phyloP scores from a whole-genome alignment of 192 early-diverging fungal species.

The Borealophlyctis nickersoniae region DNA sequence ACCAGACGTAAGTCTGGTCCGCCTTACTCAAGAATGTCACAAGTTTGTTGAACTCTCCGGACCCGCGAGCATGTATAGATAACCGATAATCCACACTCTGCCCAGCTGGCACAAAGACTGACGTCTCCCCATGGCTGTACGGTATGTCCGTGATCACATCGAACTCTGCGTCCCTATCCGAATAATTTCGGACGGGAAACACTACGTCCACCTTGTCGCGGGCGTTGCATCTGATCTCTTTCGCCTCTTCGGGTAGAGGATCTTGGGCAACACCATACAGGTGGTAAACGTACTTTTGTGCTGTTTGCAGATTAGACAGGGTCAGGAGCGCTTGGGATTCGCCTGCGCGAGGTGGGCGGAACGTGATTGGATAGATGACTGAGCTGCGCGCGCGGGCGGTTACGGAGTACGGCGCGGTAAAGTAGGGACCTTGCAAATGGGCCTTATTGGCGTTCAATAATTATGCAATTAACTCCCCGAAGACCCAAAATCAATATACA shows the following conservation, averaged over 20 bases:
- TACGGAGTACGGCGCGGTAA: conserved; percentile 31
- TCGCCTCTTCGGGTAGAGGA: conserved; percentile 43
- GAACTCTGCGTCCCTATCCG: conserved; percentile 35
- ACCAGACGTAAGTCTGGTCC: conserved; percentile 48
- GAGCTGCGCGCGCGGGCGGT: conserved; percentile 32
- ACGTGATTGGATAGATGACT: conserved; percentile 36
- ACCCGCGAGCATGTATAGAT: conserved; percentile 20
- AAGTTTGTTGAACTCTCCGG: conserved; percentile 24
- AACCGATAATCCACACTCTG: conserved; percentile 25
- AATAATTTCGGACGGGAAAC: conserved; percentile 37
- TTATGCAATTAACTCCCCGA: conserved; percentile 17
- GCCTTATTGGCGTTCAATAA: no score
- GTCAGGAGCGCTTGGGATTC: conserved; percentile 30
- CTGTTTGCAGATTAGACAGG: conserved; percentile 43
- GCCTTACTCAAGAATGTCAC: conserved; percentile 44
- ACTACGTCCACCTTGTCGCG: conserved; percentile 26
- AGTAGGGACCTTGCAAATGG: conserved; percentile 40
- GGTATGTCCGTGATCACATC: conserved; percentile 49
- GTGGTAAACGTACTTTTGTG: conserved; percentile 47
- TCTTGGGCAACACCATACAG: conserved; percentile 40
- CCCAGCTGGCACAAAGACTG: conserved; percentile 27
- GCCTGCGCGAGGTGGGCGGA: conserved; percentile 33
- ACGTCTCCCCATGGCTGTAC: conserved; percentile 7
- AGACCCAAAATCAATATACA: neutral
- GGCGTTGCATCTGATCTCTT: conserved; percentile 39